Conservation (phyloP, 2,329 filamentous ascomycete genomes). For the Elsinoe australis region DNA sequence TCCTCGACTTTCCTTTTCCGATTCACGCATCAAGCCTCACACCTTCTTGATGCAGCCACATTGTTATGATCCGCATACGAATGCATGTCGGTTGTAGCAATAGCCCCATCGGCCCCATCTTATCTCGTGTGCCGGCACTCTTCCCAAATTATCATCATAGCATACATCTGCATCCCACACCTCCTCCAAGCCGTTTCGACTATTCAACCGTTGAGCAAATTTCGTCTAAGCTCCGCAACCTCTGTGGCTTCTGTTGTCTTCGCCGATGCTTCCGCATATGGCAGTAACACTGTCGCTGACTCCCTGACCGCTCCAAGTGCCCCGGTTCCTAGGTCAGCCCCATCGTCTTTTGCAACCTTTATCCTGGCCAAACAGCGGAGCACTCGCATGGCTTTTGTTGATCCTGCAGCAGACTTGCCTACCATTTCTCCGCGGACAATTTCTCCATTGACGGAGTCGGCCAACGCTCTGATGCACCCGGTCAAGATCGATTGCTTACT, state of each 20-base stretch:
- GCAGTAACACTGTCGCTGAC: neutral
- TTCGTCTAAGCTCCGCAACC: constrained; percentile 10
- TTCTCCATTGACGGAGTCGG: neutral
- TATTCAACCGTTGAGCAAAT: neutral
- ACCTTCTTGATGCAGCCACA: too few species aligned
- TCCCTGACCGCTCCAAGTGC: constrained; percentile 8
- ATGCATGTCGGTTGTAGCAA: too few species aligned
- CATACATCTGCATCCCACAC: too few species aligned
- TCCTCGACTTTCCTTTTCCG: neutral
- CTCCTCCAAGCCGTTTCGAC: too few species aligned
- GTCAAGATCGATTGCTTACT: constrained; percentile 6
- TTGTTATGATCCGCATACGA: too few species aligned
- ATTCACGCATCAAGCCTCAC: too few species aligned
- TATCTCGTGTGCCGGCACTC: too few species aligned
- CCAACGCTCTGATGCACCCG: constrained; percentile 6
- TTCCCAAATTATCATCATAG: too few species aligned
- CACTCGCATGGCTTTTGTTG: neutral
- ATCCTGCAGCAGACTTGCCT: neutral
- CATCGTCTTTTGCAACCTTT: neutral
- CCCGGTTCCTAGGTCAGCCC: constrained; percentile 4
- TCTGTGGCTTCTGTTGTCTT: constrained; percentile 1
- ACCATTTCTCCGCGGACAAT: neutral
- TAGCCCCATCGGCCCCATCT: too few species aligned
- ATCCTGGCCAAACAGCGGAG: constrained; percentile 8
- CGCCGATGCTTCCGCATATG: neutral